Conservation (phyloP, 192 early-diverging fungal genomes). For the Mortierella hygrophila region DNA sequence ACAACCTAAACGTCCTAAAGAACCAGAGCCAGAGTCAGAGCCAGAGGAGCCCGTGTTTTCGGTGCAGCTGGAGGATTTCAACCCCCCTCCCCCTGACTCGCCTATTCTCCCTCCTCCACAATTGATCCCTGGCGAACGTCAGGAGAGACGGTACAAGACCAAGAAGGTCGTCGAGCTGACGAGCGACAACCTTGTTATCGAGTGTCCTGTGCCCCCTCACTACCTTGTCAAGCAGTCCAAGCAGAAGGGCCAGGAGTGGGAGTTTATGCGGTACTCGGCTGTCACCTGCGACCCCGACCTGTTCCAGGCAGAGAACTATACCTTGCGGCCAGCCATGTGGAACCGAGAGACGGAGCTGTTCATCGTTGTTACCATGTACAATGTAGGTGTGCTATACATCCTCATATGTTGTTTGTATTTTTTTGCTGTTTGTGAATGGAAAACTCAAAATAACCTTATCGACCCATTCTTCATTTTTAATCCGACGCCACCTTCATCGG, state of each 20-base stretch:
- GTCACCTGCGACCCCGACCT: conserved; percentile 75
- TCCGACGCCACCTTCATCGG: not conserved
- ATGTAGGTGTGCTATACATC: conserved; percentile 33
- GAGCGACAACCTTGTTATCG: conserved; percentile 78
- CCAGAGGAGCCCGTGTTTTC: conserved; percentile 29
- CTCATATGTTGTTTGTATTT: not conserved
- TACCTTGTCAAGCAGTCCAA: conserved; percentile 60
- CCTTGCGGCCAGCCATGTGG: conserved; percentile 74
- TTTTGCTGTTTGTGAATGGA: conserved; percentile 54
- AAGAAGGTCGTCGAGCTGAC: conserved; percentile 71
- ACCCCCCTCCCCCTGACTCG: conserved; percentile 45
- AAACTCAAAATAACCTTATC: conserved; percentile 10
- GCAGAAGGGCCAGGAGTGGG: conserved; percentile 74
- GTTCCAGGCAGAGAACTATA: conserved; percentile 71
- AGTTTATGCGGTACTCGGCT: conserved; percentile 82
- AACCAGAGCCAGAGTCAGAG: conserved; percentile 30
- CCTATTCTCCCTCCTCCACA: conserved; percentile 52
- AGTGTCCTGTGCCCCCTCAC: conserved; percentile 73
- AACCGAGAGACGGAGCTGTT: conserved; percentile 79
- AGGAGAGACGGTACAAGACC: conserved; percentile 66
- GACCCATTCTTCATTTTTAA: not conserved
- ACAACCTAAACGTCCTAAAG: conserved; percentile 10
- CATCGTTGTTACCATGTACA: conserved; percentile 87
- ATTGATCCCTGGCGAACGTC: conserved; percentile 55
- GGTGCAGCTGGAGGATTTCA: conserved; percentile 40